Evolutionary conservation across 495 filamentous ascomycete species (phyloP).

Genomic region (Pyrenula massariospora): DNA sequence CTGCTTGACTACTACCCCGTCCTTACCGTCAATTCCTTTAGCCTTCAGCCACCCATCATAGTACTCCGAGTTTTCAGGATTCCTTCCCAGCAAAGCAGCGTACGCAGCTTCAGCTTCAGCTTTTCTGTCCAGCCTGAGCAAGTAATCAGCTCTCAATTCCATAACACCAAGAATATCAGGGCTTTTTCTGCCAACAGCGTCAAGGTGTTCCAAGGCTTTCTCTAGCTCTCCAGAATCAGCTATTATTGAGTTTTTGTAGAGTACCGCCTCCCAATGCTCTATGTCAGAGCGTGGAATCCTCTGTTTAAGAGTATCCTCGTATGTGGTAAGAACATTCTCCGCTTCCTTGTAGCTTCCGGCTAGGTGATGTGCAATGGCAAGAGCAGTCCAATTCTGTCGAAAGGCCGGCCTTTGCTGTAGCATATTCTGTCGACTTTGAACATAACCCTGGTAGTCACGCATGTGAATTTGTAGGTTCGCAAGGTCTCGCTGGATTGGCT

Average conservation of each 20-base stretch:
- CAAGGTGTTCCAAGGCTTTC: slow-evolving; percentile 76
- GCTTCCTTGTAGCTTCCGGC: slow-evolving; percentile 72
- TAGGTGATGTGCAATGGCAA: slow-evolving; percentile 88
- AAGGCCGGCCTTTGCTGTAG: slow-evolving; percentile 66
- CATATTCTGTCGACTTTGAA: slow-evolving; percentile 75
- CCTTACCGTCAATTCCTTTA: slow-evolving; percentile 48
- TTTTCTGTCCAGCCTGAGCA: slow-evolving; percentile 63
- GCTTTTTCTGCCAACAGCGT: slow-evolving; percentile 60
- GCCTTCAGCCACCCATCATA: slow-evolving; percentile 65
- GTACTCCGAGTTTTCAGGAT: slow-evolving; percentile 76
- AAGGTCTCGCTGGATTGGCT: slow-evolving; percentile 88
- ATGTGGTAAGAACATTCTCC: slow-evolving; percentile 82
- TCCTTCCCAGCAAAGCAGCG: slow-evolving; percentile 66
- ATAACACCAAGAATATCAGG: slow-evolving; percentile 81
- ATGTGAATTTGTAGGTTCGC: slow-evolving; percentile 92
- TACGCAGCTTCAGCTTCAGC: slow-evolving; percentile 79
- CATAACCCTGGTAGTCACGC: slow-evolving; percentile 88
- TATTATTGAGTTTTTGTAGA: slow-evolving; percentile 95
- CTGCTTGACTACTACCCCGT: slow-evolving; percentile 51
- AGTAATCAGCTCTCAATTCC: slow-evolving; percentile 79
- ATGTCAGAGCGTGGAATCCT: slow-evolving; percentile 64
- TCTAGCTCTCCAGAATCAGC: slow-evolving; percentile 71
- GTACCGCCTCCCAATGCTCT: slow-evolving; percentile 88
- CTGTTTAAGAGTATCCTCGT: slow-evolving; percentile 79
- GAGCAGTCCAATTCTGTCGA: slow-evolving; percentile 88